These are phyloP conservation scores for Aspergillus leporis DNA, from an alignment of 495 filamentous ascomycete genomes.

Conservation along the genomic window DNA sequence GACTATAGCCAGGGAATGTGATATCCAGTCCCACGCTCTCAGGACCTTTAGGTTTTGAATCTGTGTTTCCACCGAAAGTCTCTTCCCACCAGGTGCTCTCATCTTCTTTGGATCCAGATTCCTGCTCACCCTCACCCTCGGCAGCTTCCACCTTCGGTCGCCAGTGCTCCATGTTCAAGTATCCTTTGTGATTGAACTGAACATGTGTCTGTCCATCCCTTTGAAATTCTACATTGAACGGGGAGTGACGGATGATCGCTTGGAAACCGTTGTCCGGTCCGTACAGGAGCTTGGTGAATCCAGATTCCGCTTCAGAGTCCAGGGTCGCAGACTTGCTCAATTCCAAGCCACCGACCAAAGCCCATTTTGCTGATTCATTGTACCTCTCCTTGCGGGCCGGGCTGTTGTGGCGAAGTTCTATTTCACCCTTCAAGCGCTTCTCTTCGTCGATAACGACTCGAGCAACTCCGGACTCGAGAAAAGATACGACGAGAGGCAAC, in stretches of 20 bases:
- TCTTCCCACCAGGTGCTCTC: slow-evolving; percentile 98
- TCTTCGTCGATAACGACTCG: slow-evolving; percentile 90
- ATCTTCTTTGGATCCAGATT: slow-evolving; percentile 54
- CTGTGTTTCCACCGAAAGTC: slow-evolving; percentile 88
- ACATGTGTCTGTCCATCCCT: slow-evolving; percentile 80
- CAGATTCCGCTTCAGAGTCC: slow-evolving; percentile 54
- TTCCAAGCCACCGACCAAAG: slow-evolving; percentile 76
- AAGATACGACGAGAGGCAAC: slow-evolving; percentile 81
- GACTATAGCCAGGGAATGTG: slow-evolving; percentile 83
- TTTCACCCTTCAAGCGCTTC: slow-evolving; percentile 82
- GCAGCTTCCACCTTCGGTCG: slow-evolving; percentile 76
- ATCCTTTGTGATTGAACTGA: slow-evolving; percentile 80
- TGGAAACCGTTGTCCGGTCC: slow-evolving; percentile 75
- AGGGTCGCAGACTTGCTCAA: slow-evolving; percentile 66
- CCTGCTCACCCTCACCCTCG: slow-evolving; percentile 46
- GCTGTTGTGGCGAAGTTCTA: slow-evolving; percentile 82
- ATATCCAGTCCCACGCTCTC: slow-evolving; percentile 92
- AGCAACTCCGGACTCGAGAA: slow-evolving; percentile 83
- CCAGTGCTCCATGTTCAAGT: slow-evolving; percentile 96
- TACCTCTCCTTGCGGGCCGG: slow-evolving; percentile 88
- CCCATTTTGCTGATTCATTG: slow-evolving; percentile 86
- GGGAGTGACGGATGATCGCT: slow-evolving; percentile 76
- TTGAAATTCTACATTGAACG: slow-evolving; percentile 83
- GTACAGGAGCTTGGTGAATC: slow-evolving; percentile 75
- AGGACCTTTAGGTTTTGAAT: slow-evolving; percentile 85